These are phyloP conservation scores for Amphichorda felina DNA, from an alignment of 2,329 filamentous ascomycete genomes.

Conservation along the genomic window DNA sequence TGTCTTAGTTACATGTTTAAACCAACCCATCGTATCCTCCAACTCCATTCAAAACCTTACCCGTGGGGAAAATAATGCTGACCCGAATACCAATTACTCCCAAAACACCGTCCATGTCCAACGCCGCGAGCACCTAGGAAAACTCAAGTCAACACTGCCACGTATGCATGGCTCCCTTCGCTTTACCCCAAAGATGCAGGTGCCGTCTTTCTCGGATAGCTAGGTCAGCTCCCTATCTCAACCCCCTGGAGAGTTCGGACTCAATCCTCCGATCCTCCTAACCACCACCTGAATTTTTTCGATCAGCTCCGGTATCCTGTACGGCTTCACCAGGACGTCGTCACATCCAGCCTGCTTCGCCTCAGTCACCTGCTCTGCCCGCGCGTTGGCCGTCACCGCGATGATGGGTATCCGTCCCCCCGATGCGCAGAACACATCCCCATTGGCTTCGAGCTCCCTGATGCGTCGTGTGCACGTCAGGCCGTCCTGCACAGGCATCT, in stretches of 20 bases:
- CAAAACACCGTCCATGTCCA: no score
- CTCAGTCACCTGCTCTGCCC: slow-evolving; percentile 45
- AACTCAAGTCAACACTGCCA: no score
- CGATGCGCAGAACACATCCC: slow-evolving; percentile 30
- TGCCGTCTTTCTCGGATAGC: not conserved
- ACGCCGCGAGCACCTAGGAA: no score
- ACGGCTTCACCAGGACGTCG: slow-evolving; percentile 62
- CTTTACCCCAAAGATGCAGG: not conserved
- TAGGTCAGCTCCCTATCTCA: not conserved
- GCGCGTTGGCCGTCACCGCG: slow-evolving; percentile 56
- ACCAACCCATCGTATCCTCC: not conserved
- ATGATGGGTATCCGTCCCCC: slow-evolving; percentile 49
- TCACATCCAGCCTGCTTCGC: slow-evolving; percentile 42
- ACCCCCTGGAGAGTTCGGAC: slow-evolving; percentile 5
- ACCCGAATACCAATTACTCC: no score
- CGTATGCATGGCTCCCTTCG: no score
- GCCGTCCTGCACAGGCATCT: slow-evolving; percentile 66
- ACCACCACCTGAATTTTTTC: slow-evolving; percentile 45
- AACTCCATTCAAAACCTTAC: no score
- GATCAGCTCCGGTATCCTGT: slow-evolving; percentile 48
- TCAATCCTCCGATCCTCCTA: slow-evolving; percentile 12
- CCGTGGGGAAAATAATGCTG: no score
- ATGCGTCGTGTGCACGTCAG: slow-evolving; percentile 54
- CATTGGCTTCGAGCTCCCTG: slow-evolving; percentile 44
- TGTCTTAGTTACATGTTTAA: no score